Evolutionary conservation across 495 filamentous ascomycete species (phyloP), one percentile per base, ranked within the genome.

Genomic region (Aspergillus avenaceus): DNA sequence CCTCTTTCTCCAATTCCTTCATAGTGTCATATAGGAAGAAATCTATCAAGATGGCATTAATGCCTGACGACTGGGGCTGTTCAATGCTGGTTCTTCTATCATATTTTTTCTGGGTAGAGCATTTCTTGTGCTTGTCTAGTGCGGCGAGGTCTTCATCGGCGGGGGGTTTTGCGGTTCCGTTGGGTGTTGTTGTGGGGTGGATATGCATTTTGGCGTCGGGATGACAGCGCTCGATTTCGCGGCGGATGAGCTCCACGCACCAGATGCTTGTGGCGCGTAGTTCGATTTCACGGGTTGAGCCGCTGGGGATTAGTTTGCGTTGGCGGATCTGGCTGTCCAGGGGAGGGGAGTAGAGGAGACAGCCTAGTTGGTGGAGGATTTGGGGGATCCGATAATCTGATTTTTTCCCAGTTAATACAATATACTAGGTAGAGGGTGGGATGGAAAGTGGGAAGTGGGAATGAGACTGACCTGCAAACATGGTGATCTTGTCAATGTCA

Each of bases 1-100:
- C 63, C 13, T 78, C 72, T 7, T 56, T 61, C 57, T 97, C 91
- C 63, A 87, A 64, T 50, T 84, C 83, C 66, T 97, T 97, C 68
- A 92, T 87, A 2, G 85, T 85, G 70, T 97, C 93, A 62, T 97
- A 97, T 32, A 99, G 73, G 62, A 95, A 96, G 65, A 96, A 97
- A 63, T 99, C 93, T 46, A 99, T 92, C 50, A 97, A 60, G 28
- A 97, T 86, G 1, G 93, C 93, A 61, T 96, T 97, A 62, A 96
- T 66, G 12, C 66, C 59, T 40, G 55, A 52, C 13, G 53, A 56
- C 28, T 58, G 58, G 24, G 41, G 48, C 9, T 61, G 41, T 38
- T 63, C 56, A 31, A 58, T 41, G 8, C 43, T 60, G 18, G 45
- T 55, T 8, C 64, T 14, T 14, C 45, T 49, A 1, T 41, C 40